A percentile compares a stretch with the other conserved stretches of the same genome.
Conservation (phyloP, 176 grass and related monocot genomes). For the Triticum dicoccoides region DNA sequence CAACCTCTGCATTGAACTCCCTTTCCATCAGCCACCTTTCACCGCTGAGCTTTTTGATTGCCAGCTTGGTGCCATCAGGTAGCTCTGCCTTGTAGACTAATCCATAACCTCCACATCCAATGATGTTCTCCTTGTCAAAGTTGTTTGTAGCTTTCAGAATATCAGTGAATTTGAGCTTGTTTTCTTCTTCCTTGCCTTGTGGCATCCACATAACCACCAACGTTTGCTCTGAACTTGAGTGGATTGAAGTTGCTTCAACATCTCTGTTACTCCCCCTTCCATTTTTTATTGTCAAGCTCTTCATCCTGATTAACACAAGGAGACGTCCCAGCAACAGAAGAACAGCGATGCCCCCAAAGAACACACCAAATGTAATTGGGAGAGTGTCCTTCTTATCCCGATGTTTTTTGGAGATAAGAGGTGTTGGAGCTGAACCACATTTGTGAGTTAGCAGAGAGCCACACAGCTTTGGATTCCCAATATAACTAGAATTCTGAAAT, state of each 20-base stretch:
- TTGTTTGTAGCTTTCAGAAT: conserved; percentile 47
- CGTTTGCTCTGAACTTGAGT: neutral
- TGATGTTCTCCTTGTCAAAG: conserved; percentile 46
- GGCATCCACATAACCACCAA: neutral
- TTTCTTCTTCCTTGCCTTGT: neutral
- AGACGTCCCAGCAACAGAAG: conserved; percentile 17
- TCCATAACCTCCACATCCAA: conserved; percentile 56
- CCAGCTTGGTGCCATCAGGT: conserved; percentile 26
- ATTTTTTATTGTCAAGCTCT: neutral
- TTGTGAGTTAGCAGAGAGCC: neutral
- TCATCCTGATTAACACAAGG: neutral
- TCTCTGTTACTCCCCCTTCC: neutral
- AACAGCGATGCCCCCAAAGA: neutral
- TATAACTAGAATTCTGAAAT: neutral
- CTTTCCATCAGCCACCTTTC: conserved; percentile 39
- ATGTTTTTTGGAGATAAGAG: neutral
- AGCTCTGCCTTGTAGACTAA: conserved; percentile 53
- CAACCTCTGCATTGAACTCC: conserved; percentile 51
- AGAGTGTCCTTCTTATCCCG: neutral
- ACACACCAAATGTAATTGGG: conserved; percentile 8
- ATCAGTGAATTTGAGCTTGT: neutral
- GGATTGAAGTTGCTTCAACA: neutral
- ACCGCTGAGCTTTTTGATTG: conserved; percentile 52
- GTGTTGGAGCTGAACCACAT: neutral
- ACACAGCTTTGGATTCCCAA: conserved; percentile 25